Conservation (phyloP, 352 stramenopile species). For the Globisporangium cederbergense region DNA sequence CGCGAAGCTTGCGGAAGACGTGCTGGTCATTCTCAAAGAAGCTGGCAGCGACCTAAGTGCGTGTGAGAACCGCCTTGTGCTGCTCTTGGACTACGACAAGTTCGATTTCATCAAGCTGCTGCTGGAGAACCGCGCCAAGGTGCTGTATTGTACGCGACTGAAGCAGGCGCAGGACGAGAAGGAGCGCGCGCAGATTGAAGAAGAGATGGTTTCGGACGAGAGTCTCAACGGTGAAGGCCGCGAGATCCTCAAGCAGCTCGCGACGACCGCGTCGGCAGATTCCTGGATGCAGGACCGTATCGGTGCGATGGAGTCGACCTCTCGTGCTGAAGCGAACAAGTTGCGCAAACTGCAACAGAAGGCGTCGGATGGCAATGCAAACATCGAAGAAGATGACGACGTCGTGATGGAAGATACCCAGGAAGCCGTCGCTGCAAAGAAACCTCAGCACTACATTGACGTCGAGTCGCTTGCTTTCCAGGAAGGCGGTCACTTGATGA, state of each 20-base stretch:
- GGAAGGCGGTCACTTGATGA: slow-evolving; percentile 97
- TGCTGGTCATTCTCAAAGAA: slow-evolving; percentile 74
- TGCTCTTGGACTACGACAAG: slow-evolving; percentile 98
- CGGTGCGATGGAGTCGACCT: slow-evolving; percentile 80
- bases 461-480: slow-evolving; percentile 94
- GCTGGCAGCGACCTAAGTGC: slow-evolving; percentile 65
- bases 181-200: slow-evolving; percentile 89
- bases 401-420: slow-evolving; percentile 46
- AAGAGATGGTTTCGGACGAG: slow-evolving; percentile 81
- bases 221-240: slow-evolving; percentile 87
- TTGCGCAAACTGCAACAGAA: slow-evolving; percentile 73
- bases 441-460: slow-evolving; percentile 90
- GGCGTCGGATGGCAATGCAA: slow-evolving; percentile 12
- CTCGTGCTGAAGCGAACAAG: slow-evolving; percentile 77
- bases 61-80: slow-evolving; percentile 97
- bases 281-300: slow-evolving; percentile 94
- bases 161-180: slow-evolving; percentile 95
- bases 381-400: slow-evolving; percentile 40
- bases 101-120: slow-evolving; percentile 99
- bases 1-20: slow-evolving; percentile 90
- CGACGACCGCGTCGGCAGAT: slow-evolving; percentile 85
- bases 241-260: slow-evolving; percentile 89
- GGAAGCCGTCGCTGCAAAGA: slow-evolving; percentile 33
- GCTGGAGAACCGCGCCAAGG: slow-evolving; percentile 93
- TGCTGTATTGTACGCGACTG: slow-evolving; percentile 96